Base-by-base conservation (phyloP, 768 basidiomycete genomes). In the Phanerochaete sordida region DNA sequence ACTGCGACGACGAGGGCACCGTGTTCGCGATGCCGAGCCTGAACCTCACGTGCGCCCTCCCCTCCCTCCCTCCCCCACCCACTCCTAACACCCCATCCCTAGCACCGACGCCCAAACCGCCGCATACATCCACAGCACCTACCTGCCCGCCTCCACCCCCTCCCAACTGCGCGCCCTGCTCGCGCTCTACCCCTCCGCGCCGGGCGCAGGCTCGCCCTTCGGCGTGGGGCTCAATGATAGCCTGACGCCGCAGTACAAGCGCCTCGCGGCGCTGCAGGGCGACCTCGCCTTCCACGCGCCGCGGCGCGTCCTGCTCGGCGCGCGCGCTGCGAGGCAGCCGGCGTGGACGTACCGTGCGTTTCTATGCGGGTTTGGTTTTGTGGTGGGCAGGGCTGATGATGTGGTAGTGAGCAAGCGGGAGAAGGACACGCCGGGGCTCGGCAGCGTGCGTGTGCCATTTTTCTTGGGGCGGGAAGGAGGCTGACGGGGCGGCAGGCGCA, bases 1-100 rank as follows among this genome's bases (percentile, higher is more conserved):
- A 62, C 21, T 51, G 54, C 61, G 82, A 86, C 52, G 86, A 87
- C 56, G 86, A 87, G 66, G 86, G 84, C 6, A 83, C 84, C 0
- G 45, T 74, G 2, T 76, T 75, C 65, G 62, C 73, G 0, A 7
- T 52, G 64, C 2, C 63, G 47, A 0, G 27, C 53, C n/a, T n/a
- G 2, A 74, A 75, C 56, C 61, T 76, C 37, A 67, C 71, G 75
- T 75, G 62, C 1, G 70, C 48, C 7, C n/a, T n/a, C n/a, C n/a
- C n/a, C n/a, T n/a, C n/a, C n/a, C n/a, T n/a, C n/a, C n/a, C n/a
- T n/a, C n/a, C n/a, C n/a, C n/a, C n/a, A n/a, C n/a, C n/a, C n/a
- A n/a, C n/a, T n/a, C n/a, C n/a, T n/a, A n/a, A n/a, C n/a, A n/a
- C n/a, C n/a, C 8, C n/a, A 35, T 24, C 8, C 9, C 3, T 47